A percentile compares a stretch with the other conserved stretches of the same genome.
phyloP scores from a whole-genome alignment of 148 eudicot genomes.

The Diospyros kaki region DNA sequence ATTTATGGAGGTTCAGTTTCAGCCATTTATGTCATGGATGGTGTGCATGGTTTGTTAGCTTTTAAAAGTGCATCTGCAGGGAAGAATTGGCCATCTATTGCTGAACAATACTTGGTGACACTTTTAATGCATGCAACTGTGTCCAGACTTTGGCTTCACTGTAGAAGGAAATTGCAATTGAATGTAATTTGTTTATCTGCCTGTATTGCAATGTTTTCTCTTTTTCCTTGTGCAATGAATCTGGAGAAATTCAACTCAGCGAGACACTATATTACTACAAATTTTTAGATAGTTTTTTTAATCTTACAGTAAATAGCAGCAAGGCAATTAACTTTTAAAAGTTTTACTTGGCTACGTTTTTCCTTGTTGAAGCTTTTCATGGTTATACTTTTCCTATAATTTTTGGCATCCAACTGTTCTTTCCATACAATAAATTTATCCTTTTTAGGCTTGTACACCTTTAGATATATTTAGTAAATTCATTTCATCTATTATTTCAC shows the following conservation, averaged over 20 bases:
- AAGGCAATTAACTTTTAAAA: no score
- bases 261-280: neutral
- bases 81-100: neutral
- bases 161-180: neutral
- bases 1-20: neutral
- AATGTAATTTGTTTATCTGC: neutral
- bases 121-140: neutral
- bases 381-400: neutral
- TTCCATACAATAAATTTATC: neutral
- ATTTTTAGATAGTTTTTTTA: neutral
- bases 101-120: neutral
- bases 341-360: neutral
- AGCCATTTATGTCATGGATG: neutral
- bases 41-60: neutral
- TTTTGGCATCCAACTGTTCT: neutral
- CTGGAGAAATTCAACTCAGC: neutral
- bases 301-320: neutral
- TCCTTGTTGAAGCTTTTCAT: neutral
- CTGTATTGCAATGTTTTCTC: neutral
- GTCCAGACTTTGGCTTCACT: neutral
- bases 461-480: neutral
- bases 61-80: neutral
- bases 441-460: neutral
- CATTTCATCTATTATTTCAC: neutral
- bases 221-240: neutral